phyloP scores from a whole-genome alignment of 2,329 filamentous ascomycete species.

The Pseudogymnoascus destructans region DNA sequence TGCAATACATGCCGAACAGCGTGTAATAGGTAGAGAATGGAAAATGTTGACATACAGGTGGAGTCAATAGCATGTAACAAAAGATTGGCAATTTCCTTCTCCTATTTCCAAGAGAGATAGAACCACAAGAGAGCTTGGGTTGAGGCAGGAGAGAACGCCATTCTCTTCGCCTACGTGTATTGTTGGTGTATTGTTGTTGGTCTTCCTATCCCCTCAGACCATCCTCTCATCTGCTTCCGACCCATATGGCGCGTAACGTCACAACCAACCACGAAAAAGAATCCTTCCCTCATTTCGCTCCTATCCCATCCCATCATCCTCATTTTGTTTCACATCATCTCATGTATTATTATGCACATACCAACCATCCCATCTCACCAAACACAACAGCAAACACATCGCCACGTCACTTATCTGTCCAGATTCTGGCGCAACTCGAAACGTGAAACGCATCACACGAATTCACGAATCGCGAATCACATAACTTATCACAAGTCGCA shows the following conservation, averaged over 20 bases:
- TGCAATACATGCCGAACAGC: background rate
- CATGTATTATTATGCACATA: background rate
- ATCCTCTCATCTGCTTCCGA: slow-evolving; percentile 3
- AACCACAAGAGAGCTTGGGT: background rate
- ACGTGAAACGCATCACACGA: slow-evolving; percentile 6
- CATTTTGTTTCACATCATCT: background rate
- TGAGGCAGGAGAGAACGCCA: background rate
- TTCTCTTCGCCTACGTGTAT: background rate
- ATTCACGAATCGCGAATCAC: slow-evolving; percentile 1
- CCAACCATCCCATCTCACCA: slow-evolving; percentile 1
- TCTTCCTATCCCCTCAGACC: background rate
- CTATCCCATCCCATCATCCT: background rate
- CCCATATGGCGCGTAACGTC: slow-evolving; percentile 7
- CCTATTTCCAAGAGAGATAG: background rate
- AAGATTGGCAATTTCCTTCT: slow-evolving; percentile 3
- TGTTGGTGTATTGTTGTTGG: background rate
- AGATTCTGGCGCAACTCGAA: background rate
- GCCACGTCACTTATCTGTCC: background rate
- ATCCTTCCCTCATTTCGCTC: background rate
- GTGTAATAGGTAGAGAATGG: background rate
- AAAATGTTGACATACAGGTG: background rate
- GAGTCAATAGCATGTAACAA: background rate
- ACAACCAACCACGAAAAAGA: background rate
- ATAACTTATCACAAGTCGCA: background rate
- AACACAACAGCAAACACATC: slow-evolving; percentile 2